These are phyloP conservation scores for Orbilia javanica DNA, from an alignment of 2,329 filamentous ascomycete genomes.

Conservation along the genomic window DNA sequence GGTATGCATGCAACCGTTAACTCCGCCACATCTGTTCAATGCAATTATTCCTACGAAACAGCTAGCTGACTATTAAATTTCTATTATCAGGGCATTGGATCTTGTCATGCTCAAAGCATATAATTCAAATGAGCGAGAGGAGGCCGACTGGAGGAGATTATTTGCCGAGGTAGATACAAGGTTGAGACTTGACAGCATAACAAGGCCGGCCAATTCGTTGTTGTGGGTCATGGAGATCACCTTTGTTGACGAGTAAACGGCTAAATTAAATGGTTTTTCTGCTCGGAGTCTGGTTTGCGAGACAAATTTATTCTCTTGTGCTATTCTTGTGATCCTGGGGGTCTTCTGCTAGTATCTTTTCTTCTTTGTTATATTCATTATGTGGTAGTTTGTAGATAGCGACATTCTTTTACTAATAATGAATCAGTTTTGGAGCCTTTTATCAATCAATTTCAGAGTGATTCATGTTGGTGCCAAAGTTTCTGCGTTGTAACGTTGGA, in stretches of 20 bases:
- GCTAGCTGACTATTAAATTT: slow-evolving; percentile 59
- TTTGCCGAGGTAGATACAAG: slow-evolving; percentile 61
- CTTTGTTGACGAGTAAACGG: slow-evolving; percentile 42
- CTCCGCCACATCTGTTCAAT: slow-evolving; percentile 6
- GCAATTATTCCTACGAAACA: neutral
- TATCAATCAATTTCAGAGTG: slow-evolving; percentile 1
- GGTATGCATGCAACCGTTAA: slow-evolving; percentile 28
- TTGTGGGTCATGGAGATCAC: slow-evolving; percentile 43
- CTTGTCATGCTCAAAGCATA: slow-evolving; percentile 64
- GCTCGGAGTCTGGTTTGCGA: slow-evolving; percentile 36
- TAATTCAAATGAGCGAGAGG: slow-evolving; percentile 64
- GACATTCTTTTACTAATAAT: slow-evolving; percentile 25
- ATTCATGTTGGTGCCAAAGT: neutral
- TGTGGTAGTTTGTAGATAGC: neutral
- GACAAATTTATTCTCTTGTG: slow-evolving; percentile 4
- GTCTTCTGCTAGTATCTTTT: no score
- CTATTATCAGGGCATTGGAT: slow-evolving; percentile 62
- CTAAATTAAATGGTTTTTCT: neutral
- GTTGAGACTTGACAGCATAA: slow-evolving; percentile 54
- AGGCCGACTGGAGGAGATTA: slow-evolving; percentile 63
- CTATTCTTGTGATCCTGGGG: neutral
- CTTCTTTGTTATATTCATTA: neutral
- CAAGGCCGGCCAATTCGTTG: slow-evolving; percentile 23
- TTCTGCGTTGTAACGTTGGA: slow-evolving; percentile 6
- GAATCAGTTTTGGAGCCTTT: neutral